Evolutionary conservation across 2,329 filamentous ascomycete genomes (phyloP), one percentile per base, ranked within the genome.

Genomic region (Fusarium sublunatum): DNA sequence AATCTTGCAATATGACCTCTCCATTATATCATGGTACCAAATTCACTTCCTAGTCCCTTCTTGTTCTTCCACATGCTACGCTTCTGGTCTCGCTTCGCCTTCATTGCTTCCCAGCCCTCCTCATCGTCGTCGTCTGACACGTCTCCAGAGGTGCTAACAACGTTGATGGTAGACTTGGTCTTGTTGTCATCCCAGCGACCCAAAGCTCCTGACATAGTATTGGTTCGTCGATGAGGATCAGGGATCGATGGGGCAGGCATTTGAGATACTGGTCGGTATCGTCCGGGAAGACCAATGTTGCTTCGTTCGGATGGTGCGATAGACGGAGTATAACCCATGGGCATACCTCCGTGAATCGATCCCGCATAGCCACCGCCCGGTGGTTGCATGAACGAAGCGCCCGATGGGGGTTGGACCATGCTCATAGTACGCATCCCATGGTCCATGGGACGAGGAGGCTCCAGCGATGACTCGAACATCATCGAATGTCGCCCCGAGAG

Each of bases 301-400:
- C 93, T 98, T 60, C 95, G 90, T 79, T 98, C 95, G 6, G 92
- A 97, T 1, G 95, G 95, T 3, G 95, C 94, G 67, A 99, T 96
- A 1, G 94, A 98, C 1, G 93, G 88, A 1, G 93, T 86, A 76
- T 98, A 98, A 8, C 86, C 88, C 47, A 77, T 76, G 42, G 79
- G 85, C 76, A 58, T 59, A 15, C 67, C 70, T 34, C 70, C 72
- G 51, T 68, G 66, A 40, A 76, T 53, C 28, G 75, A 70, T 13
- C 70, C 64, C 8, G 72, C 73, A 41, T 75, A 74, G 12, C 70
- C 72, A 28, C 49, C 42, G 15, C 19, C 19, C 19, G 77, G 72
- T 25, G 76, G 81, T 53, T 84, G 83, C 41, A 87, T 78, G 80
- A 86, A 87, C 2, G 86, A 85, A 8, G 82, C 77, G 38, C 55